Evolutionary conservation across 2,329 filamentous ascomycete genomes (phyloP).

Genomic region (Microdochium trichocladiopsis): DNA sequence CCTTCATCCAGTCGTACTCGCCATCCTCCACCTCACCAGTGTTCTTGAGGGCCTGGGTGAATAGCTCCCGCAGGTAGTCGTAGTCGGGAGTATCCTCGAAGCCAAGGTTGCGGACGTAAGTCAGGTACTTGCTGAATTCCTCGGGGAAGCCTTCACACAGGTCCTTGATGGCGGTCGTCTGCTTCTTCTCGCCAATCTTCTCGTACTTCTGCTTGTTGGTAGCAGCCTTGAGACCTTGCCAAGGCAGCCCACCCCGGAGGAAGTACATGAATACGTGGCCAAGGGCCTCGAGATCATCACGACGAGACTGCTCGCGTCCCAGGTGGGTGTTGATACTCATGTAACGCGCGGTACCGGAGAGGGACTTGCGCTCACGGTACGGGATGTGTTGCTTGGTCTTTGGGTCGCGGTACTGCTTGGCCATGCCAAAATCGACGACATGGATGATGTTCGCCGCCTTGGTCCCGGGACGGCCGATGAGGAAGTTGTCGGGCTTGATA

Average conservation of each 20-base stretch:
- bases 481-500: constrained; percentile 99
- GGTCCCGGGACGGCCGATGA: constrained; percentile 85
- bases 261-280: constrained; percentile 74
- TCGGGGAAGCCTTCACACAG: constrained; percentile 94
- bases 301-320: constrained; percentile 88
- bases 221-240: constrained; percentile 67
- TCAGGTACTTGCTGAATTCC: constrained; percentile 96
- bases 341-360: constrained; percentile 94
- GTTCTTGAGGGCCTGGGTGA: constrained; percentile 93
- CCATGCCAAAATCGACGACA: constrained; percentile 99
- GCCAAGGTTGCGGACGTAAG: constrained; percentile 92
- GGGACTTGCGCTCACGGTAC: constrained; percentile 91
- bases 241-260: constrained; percentile 61
- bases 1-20: constrained; percentile 99
- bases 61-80: constrained; percentile 92
- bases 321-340: constrained; percentile 99
- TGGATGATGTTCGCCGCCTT: constrained; percentile 98
- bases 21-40: constrained; percentile 93
- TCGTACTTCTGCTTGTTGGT: constrained; percentile 97
- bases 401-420: constrained; percentile 96
- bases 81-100: constrained; percentile 99
- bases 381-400: constrained; percentile 99
- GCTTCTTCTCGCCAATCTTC: constrained; percentile 99
- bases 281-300: constrained; percentile 89
- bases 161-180: constrained; percentile 94